A percentile compares a stretch with the other conserved stretches of the same genome.
phyloP scores from a whole-genome alignment of 2,329 filamentous ascomycete genomes.

The Neofusicoccum umdonicola region DNA sequence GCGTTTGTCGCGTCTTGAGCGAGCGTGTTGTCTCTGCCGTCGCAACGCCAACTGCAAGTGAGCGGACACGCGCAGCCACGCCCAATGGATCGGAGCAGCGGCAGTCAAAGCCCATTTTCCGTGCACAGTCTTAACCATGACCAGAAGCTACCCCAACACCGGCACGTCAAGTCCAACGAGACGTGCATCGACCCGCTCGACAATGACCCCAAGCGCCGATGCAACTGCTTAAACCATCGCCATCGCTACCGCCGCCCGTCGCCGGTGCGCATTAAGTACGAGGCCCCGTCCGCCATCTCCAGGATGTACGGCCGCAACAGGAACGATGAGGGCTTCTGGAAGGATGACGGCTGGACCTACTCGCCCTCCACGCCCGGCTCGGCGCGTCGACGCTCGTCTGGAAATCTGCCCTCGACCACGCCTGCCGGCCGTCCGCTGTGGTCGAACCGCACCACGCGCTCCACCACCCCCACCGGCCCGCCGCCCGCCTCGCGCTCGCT shows the following conservation, averaged over 20 bases:
- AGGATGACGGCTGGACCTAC: background rate
- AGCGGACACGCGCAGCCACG: constrained; percentile 13
- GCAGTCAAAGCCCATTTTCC: constrained; percentile 2
- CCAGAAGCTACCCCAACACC: background rate
- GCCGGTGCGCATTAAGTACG: constrained; percentile 4
- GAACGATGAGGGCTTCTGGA: background rate
- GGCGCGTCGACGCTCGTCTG: constrained; percentile 24
- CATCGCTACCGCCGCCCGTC: constrained; percentile 10
- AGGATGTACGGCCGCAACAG: constrained; percentile 11
- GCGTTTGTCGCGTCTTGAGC: background rate
- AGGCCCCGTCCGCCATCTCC: constrained; percentile 6
- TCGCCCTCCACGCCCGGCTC: constrained; percentile 37
- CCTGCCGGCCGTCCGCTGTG: constrained; percentile 55
- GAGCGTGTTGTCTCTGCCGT: constrained; percentile 9
- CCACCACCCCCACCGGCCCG: constrained; percentile 57
- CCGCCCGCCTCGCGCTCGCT: constrained; percentile 46
- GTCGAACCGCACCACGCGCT: constrained; percentile 43
- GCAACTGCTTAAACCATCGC: constrained; percentile 17
- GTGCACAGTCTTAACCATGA: constrained; percentile 18
- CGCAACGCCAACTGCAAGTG: constrained; percentile 13
- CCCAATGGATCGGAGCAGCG: constrained; percentile 12
- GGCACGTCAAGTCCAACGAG: constrained; percentile 7
- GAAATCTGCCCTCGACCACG: constrained; percentile 52
- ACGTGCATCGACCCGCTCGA: constrained; percentile 11
- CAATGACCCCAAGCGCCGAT: constrained; percentile 18